phyloP scores from a whole-genome alignment of 2,329 filamentous ascomycete genomes.

The Fusarium sulawesiense region DNA sequence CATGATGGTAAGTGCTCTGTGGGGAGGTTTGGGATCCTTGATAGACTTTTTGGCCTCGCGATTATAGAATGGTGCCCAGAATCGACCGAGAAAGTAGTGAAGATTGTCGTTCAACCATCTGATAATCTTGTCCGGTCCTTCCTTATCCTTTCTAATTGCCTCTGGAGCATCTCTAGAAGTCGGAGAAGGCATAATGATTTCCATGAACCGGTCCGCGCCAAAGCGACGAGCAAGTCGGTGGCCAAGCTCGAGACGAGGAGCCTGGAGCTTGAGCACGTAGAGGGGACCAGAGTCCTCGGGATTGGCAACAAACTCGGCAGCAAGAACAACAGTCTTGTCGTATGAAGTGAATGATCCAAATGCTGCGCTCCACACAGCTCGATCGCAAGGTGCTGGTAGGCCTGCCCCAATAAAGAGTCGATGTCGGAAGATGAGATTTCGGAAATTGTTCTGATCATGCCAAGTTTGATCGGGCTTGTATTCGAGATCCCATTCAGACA shows the following conservation, averaged over 20 bases:
- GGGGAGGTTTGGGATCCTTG: constrained; percentile 46
- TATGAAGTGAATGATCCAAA: constrained; percentile 51
- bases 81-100: constrained; percentile 60
- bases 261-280: constrained; percentile 60
- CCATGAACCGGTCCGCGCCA: constrained; percentile 68
- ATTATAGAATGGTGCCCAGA: constrained; percentile 61
- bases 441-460: constrained; percentile 58
- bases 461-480: constrained; percentile 54
- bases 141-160: constrained; percentile 48
- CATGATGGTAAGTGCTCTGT: constrained; percentile 35
- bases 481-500: constrained; percentile 49
- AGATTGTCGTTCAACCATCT: constrained; percentile 44
- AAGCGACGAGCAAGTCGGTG: constrained; percentile 67
- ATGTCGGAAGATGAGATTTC: constrained; percentile 54
- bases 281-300: constrained; percentile 52
- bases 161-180: constrained; percentile 44
- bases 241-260: constrained; percentile 60
- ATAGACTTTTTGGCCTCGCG: constrained; percentile 54
- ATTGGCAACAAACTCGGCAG: constrained; percentile 56
- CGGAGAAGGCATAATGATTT: constrained; percentile 63
- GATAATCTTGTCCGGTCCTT: constrained; percentile 47
- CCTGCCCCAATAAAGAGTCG: constrained; percentile 56
- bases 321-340: constrained; percentile 56
- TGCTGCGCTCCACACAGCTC: constrained; percentile 60
- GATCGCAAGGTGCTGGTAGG: constrained; percentile 61